Conservation (phyloP, 306 rosid genomes). For the Arachis hypogaea region DNA sequence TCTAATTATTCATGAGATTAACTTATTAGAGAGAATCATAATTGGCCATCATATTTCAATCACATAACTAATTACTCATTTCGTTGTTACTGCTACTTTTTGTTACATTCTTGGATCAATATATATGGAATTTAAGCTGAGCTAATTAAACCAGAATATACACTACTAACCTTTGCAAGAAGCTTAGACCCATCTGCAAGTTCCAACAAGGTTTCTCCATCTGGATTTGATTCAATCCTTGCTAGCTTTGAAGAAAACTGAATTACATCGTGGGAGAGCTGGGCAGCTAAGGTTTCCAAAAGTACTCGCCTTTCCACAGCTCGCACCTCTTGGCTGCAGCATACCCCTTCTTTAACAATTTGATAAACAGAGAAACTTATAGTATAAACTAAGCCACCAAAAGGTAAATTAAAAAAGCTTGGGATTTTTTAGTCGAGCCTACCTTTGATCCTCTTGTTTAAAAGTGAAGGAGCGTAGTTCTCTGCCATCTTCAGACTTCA, state of each 20-base stretch:
- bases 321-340: slow-evolving; percentile 86
- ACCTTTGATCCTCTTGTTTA: slow-evolving; percentile 87
- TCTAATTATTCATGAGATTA: slow-evolving; percentile 47
- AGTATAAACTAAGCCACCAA: background rate
- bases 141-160: background rate
- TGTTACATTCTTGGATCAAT: too few species aligned
- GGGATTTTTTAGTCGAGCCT: too few species aligned
- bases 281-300: slow-evolving; percentile 74
- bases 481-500: slow-evolving; percentile 76
- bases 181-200: slow-evolving; percentile 70
- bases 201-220: slow-evolving; percentile 62
- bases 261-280: slow-evolving; percentile 59
- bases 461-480: slow-evolving; percentile 78
- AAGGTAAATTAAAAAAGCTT: too few species aligned
- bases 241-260: slow-evolving; percentile 71
- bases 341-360: slow-evolving; percentile 5
- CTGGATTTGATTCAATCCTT: slow-evolving; percentile 51
- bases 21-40: slow-evolving; percentile 9
- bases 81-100: too few species aligned
- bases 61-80: too few species aligned
- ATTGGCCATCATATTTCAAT: background rate
- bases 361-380: background rate
- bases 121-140: background rate
- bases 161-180: slow-evolving; percentile 62
- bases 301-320: slow-evolving; percentile 87